These are phyloP conservation scores for Arachnopeziza araneosa DNA, from an alignment of 2,329 filamentous ascomycete species.

Conservation along the genomic window DNA sequence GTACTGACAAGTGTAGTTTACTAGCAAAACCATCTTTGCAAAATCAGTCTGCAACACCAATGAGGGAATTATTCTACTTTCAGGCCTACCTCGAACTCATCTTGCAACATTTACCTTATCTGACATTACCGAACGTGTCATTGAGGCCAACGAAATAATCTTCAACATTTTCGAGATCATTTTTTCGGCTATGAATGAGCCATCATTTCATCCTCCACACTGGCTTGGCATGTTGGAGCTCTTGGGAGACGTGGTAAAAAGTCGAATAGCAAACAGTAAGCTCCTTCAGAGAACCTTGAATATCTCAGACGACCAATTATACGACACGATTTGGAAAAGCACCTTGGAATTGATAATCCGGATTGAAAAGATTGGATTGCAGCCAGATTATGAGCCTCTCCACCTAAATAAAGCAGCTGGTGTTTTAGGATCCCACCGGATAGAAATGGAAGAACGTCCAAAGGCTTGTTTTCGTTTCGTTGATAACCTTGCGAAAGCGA, in stretches of 20 bases:
- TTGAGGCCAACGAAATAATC: slow-evolving; percentile 13
- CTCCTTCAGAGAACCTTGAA: slow-evolving; percentile 4
- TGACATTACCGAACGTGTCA: slow-evolving; percentile 7
- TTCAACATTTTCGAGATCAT: slow-evolving; percentile 10
- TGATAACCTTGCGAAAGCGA: background rate
- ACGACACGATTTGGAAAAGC: slow-evolving; percentile 8
- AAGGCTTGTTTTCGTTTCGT: background rate
- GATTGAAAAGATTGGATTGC: background rate
- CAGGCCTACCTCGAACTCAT: slow-evolving; percentile 27
- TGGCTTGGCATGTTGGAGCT: slow-evolving; percentile 7
- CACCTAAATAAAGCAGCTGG: background rate
- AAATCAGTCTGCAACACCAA: slow-evolving; percentile 13
- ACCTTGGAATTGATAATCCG: slow-evolving; percentile 5
- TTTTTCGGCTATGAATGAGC: slow-evolving; percentile 12
- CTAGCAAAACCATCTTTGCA: slow-evolving; percentile 21
- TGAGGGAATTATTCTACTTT: slow-evolving; percentile 26
- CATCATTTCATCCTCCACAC: slow-evolving; percentile 9
- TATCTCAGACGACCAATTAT: slow-evolving; percentile 2
- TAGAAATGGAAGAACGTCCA: background rate
- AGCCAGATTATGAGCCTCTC: background rate
- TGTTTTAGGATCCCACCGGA: background rate
- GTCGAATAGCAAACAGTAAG: slow-evolving; percentile 3
- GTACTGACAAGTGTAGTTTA: background rate
- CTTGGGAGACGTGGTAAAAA: slow-evolving; percentile 8
- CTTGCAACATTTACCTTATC: slow-evolving; percentile 20